Evolutionary conservation across 805 yeast species (phyloP).

Genomic region (Metschnikowia amazonensis): DNA sequence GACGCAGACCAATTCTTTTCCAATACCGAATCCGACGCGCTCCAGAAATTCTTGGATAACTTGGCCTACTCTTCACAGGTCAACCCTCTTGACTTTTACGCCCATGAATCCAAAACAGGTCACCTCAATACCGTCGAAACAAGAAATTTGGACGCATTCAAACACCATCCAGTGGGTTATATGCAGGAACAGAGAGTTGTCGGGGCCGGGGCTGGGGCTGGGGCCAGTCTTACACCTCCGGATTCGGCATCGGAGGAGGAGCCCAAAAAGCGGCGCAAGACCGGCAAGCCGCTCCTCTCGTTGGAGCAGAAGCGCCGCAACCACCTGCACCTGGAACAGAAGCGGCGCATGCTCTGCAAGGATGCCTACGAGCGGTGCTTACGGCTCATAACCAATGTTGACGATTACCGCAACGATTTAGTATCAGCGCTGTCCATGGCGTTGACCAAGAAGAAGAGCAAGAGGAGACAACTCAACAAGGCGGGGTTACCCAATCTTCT

Average conservation of each 20-base stretch:
- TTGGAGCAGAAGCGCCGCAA: slow-evolving; percentile 40
- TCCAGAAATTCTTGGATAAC: slow-evolving; percentile 40
- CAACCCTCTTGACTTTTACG: slow-evolving; percentile 32
- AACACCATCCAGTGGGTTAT: too few species aligned
- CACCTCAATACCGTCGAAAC: not conserved
- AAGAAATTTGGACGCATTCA: not conserved
- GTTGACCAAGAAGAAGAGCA: slow-evolving; percentile 27
- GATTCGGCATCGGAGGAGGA: slow-evolving; percentile 27
- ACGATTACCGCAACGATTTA: slow-evolving; percentile 33
- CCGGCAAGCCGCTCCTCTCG: slow-evolving; percentile 38
- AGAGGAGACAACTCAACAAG: slow-evolving; percentile 38
- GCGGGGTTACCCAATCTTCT: slow-evolving; percentile 45
- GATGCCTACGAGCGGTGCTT: slow-evolving; percentile 43
- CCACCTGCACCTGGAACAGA: slow-evolving; percentile 42
- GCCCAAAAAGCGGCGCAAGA: slow-evolving; percentile 21
- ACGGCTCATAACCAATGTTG: slow-evolving; percentile 36
- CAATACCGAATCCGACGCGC: slow-evolving; percentile 19
- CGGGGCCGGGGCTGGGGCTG: too few species aligned
- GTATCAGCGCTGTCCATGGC: slow-evolving; percentile 19
- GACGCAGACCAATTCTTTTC: slow-evolving; percentile 20
- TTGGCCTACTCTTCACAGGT: slow-evolving; percentile 29
- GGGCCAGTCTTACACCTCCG: slow-evolving; percentile 1
- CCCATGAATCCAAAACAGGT: not conserved
- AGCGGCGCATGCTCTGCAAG: slow-evolving; percentile 42
- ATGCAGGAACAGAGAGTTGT: not conserved